A percentile compares a stretch with the other conserved stretches of the same genome.
phyloP scores from a whole-genome alignment of 345 rosid genomes.

The Dovyalis caffra region DNA sequence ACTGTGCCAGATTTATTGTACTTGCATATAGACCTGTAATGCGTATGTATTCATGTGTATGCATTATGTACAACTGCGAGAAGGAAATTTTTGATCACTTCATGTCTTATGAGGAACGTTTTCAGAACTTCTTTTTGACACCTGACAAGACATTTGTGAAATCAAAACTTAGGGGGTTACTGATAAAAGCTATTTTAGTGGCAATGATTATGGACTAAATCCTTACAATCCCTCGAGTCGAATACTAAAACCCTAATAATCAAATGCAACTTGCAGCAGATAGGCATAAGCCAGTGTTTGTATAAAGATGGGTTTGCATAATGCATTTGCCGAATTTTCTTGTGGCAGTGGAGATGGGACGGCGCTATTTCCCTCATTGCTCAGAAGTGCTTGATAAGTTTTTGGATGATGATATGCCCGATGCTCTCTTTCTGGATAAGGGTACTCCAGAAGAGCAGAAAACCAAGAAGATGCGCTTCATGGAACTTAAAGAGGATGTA shows the following conservation, averaged over 20 bases:
- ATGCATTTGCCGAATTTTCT: not conserved
- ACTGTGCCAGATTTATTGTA: too few relatives aligned
- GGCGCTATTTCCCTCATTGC: conserved; percentile 41
- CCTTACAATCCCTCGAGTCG: not conserved
- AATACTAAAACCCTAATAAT: not conserved
- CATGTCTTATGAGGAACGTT: too few relatives aligned
- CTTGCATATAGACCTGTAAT: too few relatives aligned
- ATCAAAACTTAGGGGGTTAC: not conserved
- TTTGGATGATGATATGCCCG: conserved; percentile 34
- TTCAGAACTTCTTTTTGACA: too few relatives aligned
- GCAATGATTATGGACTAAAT: not conserved
- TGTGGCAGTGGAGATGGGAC: conserved; percentile 44
- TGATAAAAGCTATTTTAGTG: not conserved
- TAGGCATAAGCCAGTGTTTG: not conserved
- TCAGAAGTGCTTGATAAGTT: conserved; percentile 41
- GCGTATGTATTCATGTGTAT: too few relatives aligned
- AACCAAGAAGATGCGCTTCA: conserved; percentile 37
- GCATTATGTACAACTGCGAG: too few relatives aligned
- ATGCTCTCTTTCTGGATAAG: conserved; percentile 30
- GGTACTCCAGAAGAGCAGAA: conserved; percentile 43
- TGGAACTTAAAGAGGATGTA: conserved; percentile 44
- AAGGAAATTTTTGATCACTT: too few relatives aligned
- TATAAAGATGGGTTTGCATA: not conserved
- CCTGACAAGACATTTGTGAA: not conserved
- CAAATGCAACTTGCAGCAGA: not conserved